Conservation (phyloP, 352 stramenopile species). For the Sclerospora graminicola region DNA sequence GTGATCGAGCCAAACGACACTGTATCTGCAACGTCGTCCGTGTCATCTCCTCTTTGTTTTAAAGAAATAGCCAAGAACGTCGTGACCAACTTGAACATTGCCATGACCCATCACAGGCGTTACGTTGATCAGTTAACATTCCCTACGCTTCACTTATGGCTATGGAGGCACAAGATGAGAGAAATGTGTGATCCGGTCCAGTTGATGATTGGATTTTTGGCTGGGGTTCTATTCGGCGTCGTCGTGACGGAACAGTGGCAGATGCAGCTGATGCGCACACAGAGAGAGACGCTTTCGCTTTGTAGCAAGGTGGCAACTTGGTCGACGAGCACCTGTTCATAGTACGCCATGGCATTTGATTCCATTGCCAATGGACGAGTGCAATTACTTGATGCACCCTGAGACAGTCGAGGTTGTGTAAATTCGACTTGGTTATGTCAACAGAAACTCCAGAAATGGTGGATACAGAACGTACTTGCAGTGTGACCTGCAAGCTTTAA, state of each 20-base stretch:
- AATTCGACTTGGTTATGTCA: constrained; percentile 3
- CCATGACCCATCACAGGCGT: constrained; percentile 17
- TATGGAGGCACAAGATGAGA: constrained; percentile 13
- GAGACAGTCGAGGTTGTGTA: constrained; percentile 29
- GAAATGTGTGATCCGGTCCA: constrained; percentile 22
- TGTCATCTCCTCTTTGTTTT: constrained; percentile 4
- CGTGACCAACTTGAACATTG: constrained; percentile 25
- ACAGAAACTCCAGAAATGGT: too few species aligned
- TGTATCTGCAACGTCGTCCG: constrained; percentile 7
- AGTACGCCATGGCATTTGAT: constrained; percentile 18
- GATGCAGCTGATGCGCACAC: constrained; percentile 11
- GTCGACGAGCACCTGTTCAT: constrained; percentile 15
- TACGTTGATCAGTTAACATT: constrained; percentile 20
- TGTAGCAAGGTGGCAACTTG: constrained; percentile 22
- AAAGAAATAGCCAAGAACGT: constrained; percentile 29
- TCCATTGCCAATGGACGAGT: constrained; percentile 23
- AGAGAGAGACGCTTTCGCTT: constrained; percentile 10
- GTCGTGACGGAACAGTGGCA: constrained; percentile 21
- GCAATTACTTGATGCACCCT: constrained; percentile 28
- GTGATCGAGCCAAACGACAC: constrained; percentile 2
- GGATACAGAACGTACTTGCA: too few species aligned
- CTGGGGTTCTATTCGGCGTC: constrained; percentile 30
- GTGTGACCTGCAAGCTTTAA: too few species aligned
- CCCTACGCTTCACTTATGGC: constrained; percentile 11
- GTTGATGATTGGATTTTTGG: constrained; percentile 30